phyloP scores from a whole-genome alignment of 23 red algal genomes.

The Chondrus crispus region DNA sequence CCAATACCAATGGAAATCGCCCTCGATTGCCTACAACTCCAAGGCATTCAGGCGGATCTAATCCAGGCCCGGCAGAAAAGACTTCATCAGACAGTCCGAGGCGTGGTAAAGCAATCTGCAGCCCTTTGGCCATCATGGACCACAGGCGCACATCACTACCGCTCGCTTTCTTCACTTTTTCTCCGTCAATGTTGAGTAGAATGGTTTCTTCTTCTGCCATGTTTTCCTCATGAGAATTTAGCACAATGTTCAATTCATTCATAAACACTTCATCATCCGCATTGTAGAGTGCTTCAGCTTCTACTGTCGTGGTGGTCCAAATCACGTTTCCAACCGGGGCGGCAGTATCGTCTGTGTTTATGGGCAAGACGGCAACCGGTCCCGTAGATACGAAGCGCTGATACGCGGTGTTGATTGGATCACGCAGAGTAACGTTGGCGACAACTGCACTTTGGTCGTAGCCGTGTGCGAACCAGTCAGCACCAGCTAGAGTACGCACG shows the following conservation, averaged over 20 bases:
- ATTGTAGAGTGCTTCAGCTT: slow-evolving; percentile 63
- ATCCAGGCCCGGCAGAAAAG: too few species aligned
- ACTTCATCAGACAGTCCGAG: not conserved
- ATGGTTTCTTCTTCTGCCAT: not conserved
- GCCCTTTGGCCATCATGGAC: not conserved
- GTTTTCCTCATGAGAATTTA: slow-evolving; percentile 15
- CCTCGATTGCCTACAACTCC: slow-evolving; percentile 21
- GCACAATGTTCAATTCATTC: slow-evolving; percentile 69
- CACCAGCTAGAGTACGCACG: slow-evolving; percentile 48
- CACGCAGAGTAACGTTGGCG: slow-evolving; percentile 52
- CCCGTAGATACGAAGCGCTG: slow-evolving; percentile 89
- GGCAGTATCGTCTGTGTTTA: slow-evolving; percentile 32
- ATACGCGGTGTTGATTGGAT: slow-evolving; percentile 47
- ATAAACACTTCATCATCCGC: slow-evolving; percentile 58
- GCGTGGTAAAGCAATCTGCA: not conserved
- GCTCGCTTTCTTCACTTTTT: not conserved
- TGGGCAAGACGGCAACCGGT: slow-evolving; percentile 85
- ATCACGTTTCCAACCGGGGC: slow-evolving; percentile 74
- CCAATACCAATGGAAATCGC: slow-evolving; percentile 61
- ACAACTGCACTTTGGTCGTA: slow-evolving; percentile 89
- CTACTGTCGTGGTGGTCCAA: slow-evolving; percentile 76
- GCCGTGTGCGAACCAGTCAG: slow-evolving; percentile 46
- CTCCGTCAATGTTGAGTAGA: not conserved
- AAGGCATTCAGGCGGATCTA: slow-evolving; percentile 4
- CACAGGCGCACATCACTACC: too few species aligned